Evolutionary conservation across 2,329 filamentous ascomycete species (phyloP).

Genomic region (Anthostomella pinea): DNA sequence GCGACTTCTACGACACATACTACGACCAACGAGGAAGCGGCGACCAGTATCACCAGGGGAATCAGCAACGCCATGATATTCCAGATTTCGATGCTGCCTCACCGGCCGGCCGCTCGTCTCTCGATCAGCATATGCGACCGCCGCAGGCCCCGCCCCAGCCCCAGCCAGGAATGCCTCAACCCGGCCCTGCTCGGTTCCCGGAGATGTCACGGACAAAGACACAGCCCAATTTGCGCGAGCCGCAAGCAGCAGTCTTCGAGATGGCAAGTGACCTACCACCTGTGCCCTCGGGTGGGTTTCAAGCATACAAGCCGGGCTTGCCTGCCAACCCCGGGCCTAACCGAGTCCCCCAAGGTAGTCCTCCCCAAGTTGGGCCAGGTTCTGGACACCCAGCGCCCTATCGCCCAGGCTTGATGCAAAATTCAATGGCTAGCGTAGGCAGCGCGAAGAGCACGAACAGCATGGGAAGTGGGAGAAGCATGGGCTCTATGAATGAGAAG

Average conservation of each 20-base stretch:
- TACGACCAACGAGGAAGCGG: constrained; percentile 39
- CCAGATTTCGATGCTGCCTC: constrained; percentile 44
- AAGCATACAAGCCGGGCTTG: constrained; percentile 29
- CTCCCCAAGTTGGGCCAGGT: constrained; percentile 30
- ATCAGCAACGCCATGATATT: constrained; percentile 30
- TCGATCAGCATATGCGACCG: constrained; percentile 48
- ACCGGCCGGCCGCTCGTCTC: constrained; percentile 37
- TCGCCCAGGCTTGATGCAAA: constrained; percentile 59
- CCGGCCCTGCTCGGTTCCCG: constrained; percentile 48
- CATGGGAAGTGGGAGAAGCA: too few species aligned
- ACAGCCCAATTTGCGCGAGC: constrained; percentile 62
- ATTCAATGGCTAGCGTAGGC: constrained; percentile 55
- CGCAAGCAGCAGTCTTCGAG: constrained; percentile 69
- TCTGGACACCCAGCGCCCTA: constrained; percentile 61
- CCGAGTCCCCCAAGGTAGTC: constrained; percentile 29
- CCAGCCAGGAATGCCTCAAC: constrained; percentile 38
- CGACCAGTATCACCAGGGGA: constrained; percentile 31
- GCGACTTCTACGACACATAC: constrained; percentile 55
- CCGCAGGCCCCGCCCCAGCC: constrained; percentile 25
- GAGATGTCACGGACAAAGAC: constrained; percentile 62
- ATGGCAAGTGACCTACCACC: constrained; percentile 63
- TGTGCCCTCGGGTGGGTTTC: constrained; percentile 42
- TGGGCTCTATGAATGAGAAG: constrained; percentile 53
- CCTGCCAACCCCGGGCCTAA: constrained; percentile 23
- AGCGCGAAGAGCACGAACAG: too few species aligned